Conservation (phyloP, 2,329 filamentous ascomycete species). For the Diaporthe nobilis region DNA sequence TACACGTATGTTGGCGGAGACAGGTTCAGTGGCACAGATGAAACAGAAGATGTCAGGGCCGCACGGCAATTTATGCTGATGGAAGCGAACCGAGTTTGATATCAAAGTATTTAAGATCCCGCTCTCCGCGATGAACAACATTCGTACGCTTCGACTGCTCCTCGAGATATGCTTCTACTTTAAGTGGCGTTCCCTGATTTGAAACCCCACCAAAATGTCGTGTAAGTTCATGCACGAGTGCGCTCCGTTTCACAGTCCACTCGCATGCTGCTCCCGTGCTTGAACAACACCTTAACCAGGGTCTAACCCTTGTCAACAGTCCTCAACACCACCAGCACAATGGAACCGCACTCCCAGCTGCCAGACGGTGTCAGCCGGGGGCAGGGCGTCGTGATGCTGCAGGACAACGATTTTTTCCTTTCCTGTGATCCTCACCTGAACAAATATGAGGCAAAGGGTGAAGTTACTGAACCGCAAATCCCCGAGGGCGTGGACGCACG, state of each 20-base stretch:
- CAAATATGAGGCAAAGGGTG: slow-evolving; percentile 56
- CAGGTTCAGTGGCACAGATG: not conserved
- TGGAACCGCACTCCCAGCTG: slow-evolving; percentile 60
- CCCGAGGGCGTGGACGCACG: slow-evolving; percentile 47
- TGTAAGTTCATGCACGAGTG: not conserved
- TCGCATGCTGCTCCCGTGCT: not conserved
- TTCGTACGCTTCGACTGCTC: not conserved
- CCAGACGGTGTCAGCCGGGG: slow-evolving; percentile 54
- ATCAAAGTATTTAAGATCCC: not conserved
- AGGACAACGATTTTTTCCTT: slow-evolving; percentile 67
- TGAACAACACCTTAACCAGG: not conserved
- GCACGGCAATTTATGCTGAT: not conserved
- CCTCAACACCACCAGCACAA: slow-evolving; percentile 59
- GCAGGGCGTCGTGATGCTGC: slow-evolving; percentile 61
- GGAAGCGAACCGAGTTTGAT: not conserved
- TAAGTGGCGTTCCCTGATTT: not conserved
- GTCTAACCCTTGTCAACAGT: slow-evolving; percentile 47
- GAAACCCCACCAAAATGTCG: not conserved
- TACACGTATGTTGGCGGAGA: not conserved
- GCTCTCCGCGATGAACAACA: not conserved
- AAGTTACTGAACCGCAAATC: slow-evolving; percentile 44
- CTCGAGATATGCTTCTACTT: not conserved
- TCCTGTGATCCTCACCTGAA: slow-evolving; percentile 66
- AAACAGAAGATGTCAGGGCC: slow-evolving; percentile 12
- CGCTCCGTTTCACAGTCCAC: too few relatives aligned